Base-by-base conservation (phyloP, 306 rosid genomes). In the Parietaria judaica region DNA sequence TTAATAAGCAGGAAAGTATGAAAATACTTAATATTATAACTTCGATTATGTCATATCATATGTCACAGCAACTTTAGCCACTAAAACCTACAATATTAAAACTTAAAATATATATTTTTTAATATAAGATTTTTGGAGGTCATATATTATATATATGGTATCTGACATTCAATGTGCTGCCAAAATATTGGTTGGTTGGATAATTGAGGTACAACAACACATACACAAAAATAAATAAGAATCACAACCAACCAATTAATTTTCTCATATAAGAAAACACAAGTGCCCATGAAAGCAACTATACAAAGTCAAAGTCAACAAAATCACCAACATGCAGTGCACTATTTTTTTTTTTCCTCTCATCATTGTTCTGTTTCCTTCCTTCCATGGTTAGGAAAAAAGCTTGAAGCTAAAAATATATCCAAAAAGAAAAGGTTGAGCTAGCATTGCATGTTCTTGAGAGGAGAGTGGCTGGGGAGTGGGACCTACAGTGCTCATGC, bases 401-500 rank as follows among this genome's bases (percentile, higher is more conserved):
- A 43, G 11, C 15, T 37, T 11, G 3, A 15, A 59, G 3, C 3
- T 11, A 31, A 12, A 64, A 38, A 8, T 36, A 43, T 11, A 3
- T 6, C 11, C 11, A 35, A 45, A 5, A 36, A 14, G 51, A 62
- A 65, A 53, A 57, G 46, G 23, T 23, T 55, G 38, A n/a, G 59
- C 4, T 55, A 9, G 59, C 59, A 35, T 17, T 36, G 73, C 78
- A 63, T 62, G 78, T 62, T 67, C 69, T 56, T 56, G 52, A 39
- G 63, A 51, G 15, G 23, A 56, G 66, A 73, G 51, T 73, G 73
- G 78, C 36, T 55, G 23, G 15, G 54, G 3, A 23, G 15, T 8
- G n/a, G 69, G 77, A 64, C 23, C 78, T 69, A 58, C 23, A 11
- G 17, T 36, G 56, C 56, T 51, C 75, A 55, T 64, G 65, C 60